phyloP scores from a whole-genome alignment of 192 early-diverging fungal genomes.

The Helicostylum pulchrum region DNA sequence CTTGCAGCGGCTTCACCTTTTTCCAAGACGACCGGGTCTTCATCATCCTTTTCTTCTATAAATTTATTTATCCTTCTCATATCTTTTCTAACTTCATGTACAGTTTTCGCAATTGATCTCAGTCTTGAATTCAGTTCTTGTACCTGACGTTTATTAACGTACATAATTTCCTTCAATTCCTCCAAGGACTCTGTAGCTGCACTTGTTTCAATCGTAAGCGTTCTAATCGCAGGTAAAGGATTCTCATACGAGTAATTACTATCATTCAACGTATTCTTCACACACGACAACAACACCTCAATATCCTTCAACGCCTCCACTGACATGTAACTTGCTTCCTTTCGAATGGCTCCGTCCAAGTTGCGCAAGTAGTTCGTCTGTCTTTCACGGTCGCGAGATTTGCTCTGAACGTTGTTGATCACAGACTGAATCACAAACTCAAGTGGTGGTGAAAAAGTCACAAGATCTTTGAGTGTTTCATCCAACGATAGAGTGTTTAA shows the following conservation, averaged over 20 bases:
- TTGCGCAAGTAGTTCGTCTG: conserved; percentile 26
- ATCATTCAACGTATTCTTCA: conserved; percentile 24
- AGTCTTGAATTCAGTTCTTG: conserved; percentile 35
- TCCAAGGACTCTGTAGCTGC: conserved; percentile 33
- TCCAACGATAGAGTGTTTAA: conserved; percentile 34
- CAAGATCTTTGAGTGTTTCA: conserved; percentile 22
- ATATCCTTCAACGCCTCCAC: conserved; percentile 28
- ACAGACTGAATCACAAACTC: conserved; percentile 38
- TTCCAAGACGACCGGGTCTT: conserved; percentile 34
- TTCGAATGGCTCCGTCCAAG: conserved; percentile 30
- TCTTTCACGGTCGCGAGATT: conserved; percentile 35
- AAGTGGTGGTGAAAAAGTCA: conserved; percentile 25
- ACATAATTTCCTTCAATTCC: conserved; percentile 42
- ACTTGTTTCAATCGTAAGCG: conserved; percentile 26
- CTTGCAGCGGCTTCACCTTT: conserved; percentile 37
- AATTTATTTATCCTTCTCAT: conserved; percentile 35
- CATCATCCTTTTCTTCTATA: conserved; percentile 37
- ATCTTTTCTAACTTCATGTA: conserved; percentile 39
- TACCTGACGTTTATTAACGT: conserved; percentile 39
- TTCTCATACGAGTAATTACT: conserved; percentile 25
- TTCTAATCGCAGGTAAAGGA: conserved; percentile 29
- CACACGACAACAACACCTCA: conserved; percentile 10
- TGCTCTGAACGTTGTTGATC: conserved; percentile 24
- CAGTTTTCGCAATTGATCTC: conserved; percentile 36
- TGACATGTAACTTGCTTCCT: conserved; percentile 24